phyloP scores from a whole-genome alignment of 495 filamentous ascomycete genomes.

The Penicillium fimorum region DNA sequence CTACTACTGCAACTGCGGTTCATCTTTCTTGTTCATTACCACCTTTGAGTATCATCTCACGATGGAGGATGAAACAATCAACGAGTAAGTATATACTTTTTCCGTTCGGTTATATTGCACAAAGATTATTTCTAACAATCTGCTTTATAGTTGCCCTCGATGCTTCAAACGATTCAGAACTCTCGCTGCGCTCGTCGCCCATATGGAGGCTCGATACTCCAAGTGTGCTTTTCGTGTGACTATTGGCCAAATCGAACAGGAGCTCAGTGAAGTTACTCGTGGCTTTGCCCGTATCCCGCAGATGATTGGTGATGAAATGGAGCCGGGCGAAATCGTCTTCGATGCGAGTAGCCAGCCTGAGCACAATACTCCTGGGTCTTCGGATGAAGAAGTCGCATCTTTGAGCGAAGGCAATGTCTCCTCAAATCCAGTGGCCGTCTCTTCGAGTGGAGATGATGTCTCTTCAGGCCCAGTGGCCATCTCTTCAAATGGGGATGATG shows the following conservation, averaged over 20 bases:
- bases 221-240: constrained; percentile 43
- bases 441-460: background rate
- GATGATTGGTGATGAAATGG: background rate
- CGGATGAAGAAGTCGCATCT: background rate
- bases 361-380: background rate
- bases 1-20: constrained; percentile 29
- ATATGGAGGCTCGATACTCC: constrained; percentile 45
- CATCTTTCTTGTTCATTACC: constrained; percentile 14
- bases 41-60: constrained; percentile 7
- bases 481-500: background rate
- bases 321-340: background rate
- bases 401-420: background rate
- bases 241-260: constrained; percentile 32
- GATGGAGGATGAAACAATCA: background rate
- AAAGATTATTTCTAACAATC: background rate
- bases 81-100: constrained; percentile 5
- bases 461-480: background rate
- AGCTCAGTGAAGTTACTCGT: constrained; percentile 48
- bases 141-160: constrained; percentile 31
- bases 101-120: background rate
- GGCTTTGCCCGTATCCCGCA: constrained; percentile 39
- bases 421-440: background rate
- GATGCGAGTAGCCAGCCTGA: constrained; percentile 1
- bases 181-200: constrained; percentile 43
- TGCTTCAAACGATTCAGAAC: constrained; percentile 48